These are phyloP conservation scores for Candida maltosa DNA, from an alignment of 805 yeast species.

Conservation along the genomic window DNA sequence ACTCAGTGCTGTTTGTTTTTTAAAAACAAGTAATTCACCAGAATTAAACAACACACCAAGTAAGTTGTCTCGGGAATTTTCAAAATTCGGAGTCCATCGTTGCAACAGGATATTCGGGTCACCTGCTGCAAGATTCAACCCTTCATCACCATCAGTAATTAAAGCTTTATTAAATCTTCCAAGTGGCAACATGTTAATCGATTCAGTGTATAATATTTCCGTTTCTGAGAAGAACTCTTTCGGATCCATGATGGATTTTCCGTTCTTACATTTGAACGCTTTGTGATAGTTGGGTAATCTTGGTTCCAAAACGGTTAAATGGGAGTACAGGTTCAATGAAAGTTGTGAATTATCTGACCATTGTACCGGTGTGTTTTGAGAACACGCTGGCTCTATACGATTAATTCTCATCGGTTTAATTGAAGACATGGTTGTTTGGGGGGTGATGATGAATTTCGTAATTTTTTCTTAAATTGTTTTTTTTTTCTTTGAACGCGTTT, in stretches of 20 bases:
- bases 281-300: conserved; percentile 31
- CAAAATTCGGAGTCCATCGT: conserved; percentile 28
- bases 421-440: neutral
- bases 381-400: conserved; percentile 12
- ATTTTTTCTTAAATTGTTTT: too few species aligned
- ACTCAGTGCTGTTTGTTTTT: conserved; percentile 20
- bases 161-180: conserved; percentile 24
- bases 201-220: conserved; percentile 25
- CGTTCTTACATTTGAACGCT: conserved; percentile 15
- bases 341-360: conserved; percentile 34
- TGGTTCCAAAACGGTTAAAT: conserved; percentile 35
- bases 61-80: conserved; percentile 21
- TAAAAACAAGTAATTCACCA: conserved; percentile 33
- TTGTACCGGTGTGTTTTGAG: conserved; percentile 24
- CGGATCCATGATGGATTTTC: conserved; percentile 16
- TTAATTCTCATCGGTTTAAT: conserved; percentile 6
- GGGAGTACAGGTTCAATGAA: conserved; percentile 31
- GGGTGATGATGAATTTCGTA: too few species aligned
- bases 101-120: conserved; percentile 34
- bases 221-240: conserved; percentile 22
- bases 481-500: too few species aligned
- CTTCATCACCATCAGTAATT: conserved; percentile 22
- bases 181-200: conserved; percentile 23
- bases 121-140: conserved; percentile 24
- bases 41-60: conserved; percentile 35